Conservation (phyloP, 257 asterid genomes). For the Petrea volubilis region DNA sequence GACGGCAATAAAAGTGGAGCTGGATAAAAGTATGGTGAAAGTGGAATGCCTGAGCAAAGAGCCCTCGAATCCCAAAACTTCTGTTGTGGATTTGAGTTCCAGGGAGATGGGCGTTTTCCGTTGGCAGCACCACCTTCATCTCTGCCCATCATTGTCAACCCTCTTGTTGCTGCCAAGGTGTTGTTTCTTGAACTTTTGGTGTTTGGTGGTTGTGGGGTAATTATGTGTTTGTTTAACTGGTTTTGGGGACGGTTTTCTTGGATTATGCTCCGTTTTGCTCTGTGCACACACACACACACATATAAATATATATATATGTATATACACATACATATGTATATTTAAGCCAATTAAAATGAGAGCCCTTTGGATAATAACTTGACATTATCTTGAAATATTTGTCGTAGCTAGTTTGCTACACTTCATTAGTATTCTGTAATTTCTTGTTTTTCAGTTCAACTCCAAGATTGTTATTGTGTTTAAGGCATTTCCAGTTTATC, state of each 20-base stretch:
- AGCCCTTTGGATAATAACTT: background rate
- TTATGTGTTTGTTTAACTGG: background rate
- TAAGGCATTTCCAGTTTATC: background rate
- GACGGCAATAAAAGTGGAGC: conserved; percentile 42
- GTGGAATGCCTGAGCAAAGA: conserved; percentile 5
- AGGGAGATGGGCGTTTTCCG: conserved; percentile 73
- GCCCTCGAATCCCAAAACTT: conserved; percentile 26
- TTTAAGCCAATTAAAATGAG: background rate
- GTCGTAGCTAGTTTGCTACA: no score
- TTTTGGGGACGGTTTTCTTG: background rate
- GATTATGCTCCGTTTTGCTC: no score
- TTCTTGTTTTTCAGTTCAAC: no score
- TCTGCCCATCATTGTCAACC: conserved; percentile 82
- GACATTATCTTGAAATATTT: no score
- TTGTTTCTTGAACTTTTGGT: background rate
- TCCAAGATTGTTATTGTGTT: background rate
- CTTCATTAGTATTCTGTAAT: no score
- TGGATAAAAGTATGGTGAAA: conserved; percentile 36
- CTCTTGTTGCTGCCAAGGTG: conserved; percentile 84
- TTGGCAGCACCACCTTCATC: conserved; percentile 78
- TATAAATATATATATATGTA: no score
- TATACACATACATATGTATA: no score
- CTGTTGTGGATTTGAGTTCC: conserved; percentile 54
- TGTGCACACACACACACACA: no score
- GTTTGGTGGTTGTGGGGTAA: background rate